phyloP scores from a whole-genome alignment of 257 asterid genomes.

The Solanum medicagineum region DNA sequence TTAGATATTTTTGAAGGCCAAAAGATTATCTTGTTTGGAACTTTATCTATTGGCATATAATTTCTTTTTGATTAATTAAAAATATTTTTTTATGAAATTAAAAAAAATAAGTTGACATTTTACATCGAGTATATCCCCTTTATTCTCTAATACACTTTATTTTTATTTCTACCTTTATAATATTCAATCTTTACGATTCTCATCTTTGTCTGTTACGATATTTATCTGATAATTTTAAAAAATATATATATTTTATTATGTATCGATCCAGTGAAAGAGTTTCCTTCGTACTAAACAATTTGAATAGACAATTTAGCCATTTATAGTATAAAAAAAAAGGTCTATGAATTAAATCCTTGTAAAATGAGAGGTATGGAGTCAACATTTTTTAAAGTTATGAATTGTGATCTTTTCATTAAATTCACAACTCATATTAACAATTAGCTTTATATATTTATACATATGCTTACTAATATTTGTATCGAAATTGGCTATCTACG shows the following conservation, averaged over 20 bases:
- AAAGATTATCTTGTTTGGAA: neutral
- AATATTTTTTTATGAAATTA: neutral
- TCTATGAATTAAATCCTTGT: too few relatives aligned
- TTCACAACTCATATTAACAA: too few relatives aligned
- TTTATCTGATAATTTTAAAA: neutral
- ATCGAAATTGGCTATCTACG: neutral
- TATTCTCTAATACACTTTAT: too few relatives aligned
- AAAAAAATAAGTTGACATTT: neutral
- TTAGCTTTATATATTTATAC: too few relatives aligned
- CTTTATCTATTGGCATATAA: neutral
- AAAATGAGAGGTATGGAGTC: neutral
- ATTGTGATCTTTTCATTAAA: neutral
- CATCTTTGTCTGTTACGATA: neutral
- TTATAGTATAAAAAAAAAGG: too few relatives aligned
- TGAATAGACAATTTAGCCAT: too few relatives aligned
- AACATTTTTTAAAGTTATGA: neutral
- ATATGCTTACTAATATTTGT: neutral
- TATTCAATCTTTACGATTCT: neutral
- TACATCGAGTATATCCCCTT: too few relatives aligned
- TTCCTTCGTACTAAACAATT: neutral
- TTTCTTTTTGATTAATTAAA: neutral
- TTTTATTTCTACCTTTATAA: neutral
- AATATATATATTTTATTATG: too few relatives aligned
- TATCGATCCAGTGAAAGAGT: too few relatives aligned
- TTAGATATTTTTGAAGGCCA: neutral